phyloP scores from a whole-genome alignment of 306 rosid genomes.

The Rosa rugosa region DNA sequence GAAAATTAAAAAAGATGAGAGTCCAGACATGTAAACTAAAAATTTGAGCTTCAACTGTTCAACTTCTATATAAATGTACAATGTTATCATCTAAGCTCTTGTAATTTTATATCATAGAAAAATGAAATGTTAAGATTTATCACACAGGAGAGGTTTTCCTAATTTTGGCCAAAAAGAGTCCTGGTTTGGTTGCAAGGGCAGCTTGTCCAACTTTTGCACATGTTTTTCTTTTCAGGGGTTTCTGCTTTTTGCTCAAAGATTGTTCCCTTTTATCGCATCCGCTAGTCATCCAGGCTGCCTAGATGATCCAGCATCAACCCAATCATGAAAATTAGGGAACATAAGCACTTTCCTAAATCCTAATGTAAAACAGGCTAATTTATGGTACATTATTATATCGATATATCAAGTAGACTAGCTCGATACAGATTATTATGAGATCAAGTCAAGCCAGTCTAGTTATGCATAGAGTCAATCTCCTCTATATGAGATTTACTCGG shows the following conservation, averaged over 20 bases:
- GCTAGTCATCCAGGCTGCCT: too few species aligned
- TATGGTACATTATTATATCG: too few species aligned
- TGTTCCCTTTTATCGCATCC: neutral
- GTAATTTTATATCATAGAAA: neutral
- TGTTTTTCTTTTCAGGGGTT: neutral
- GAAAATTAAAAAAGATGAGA: neutral
- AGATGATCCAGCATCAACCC: neutral
- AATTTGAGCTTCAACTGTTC: neutral
- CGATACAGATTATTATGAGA: too few species aligned
- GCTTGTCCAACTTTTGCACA: neutral
- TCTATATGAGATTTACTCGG: too few species aligned
- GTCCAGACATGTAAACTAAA: constrained; percentile 1
- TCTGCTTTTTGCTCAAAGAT: neutral
- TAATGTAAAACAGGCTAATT: neutral
- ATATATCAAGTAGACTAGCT: too few species aligned
- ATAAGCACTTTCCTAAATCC: neutral
- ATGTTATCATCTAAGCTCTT: constrained; percentile 5
- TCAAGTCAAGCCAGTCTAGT: too few species aligned
- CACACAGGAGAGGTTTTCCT: neutral
- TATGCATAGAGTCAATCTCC: too few species aligned
- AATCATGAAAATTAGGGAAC: neutral
- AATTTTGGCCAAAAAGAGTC: neutral
- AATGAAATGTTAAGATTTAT: neutral
- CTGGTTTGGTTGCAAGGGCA: neutral
- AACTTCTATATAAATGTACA: constrained; percentile 4